Evolutionary conservation across 2,329 filamentous ascomycete genomes (phyloP).

Genomic region (Aspergillus calidoustus): DNA sequence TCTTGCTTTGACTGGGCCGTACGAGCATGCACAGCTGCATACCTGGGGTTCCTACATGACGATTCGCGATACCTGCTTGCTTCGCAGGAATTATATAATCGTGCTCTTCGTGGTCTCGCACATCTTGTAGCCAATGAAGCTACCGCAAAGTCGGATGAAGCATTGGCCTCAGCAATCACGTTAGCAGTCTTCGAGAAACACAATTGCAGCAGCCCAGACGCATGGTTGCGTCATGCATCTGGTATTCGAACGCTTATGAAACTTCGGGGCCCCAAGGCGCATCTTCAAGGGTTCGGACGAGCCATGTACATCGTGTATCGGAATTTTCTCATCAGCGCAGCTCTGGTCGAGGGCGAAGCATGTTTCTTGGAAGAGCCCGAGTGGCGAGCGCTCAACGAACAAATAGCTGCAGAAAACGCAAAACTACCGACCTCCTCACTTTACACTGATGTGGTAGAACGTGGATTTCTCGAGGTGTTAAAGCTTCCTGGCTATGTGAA

Average conservation of each 20-base stretch:
- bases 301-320: slow-evolving; percentile 42
- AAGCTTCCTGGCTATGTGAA: slow-evolving; percentile 36
- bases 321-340: slow-evolving; percentile 40
- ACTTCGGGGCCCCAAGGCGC: slow-evolving; percentile 37
- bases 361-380: slow-evolving; percentile 43
- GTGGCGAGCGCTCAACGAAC: slow-evolving; percentile 38
- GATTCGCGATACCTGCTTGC: slow-evolving; percentile 32
- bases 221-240: slow-evolving; percentile 44
- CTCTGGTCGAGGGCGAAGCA: slow-evolving; percentile 36
- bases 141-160: slow-evolving; percentile 38
- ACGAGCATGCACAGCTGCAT: slow-evolving; percentile 26
- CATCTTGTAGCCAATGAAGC: slow-evolving; percentile 29
- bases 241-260: slow-evolving; percentile 41
- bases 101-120: slow-evolving; percentile 35
- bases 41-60: slow-evolving; percentile 25
- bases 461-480: slow-evolving; percentile 33
- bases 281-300: slow-evolving; percentile 40
- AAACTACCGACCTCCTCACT: slow-evolving; percentile 34
- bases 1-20: slow-evolving; percentile 31
- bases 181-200: slow-evolving; percentile 45
- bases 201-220: slow-evolving; percentile 38
- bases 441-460: slow-evolving; percentile 36
- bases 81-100: slow-evolving; percentile 33
- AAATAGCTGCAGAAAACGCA: slow-evolving; percentile 34
- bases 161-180: slow-evolving; percentile 40